phyloP scores from a whole-genome alignment of 1,284 basidiomycete genomes.

The Fomitopsis betulina region DNA sequence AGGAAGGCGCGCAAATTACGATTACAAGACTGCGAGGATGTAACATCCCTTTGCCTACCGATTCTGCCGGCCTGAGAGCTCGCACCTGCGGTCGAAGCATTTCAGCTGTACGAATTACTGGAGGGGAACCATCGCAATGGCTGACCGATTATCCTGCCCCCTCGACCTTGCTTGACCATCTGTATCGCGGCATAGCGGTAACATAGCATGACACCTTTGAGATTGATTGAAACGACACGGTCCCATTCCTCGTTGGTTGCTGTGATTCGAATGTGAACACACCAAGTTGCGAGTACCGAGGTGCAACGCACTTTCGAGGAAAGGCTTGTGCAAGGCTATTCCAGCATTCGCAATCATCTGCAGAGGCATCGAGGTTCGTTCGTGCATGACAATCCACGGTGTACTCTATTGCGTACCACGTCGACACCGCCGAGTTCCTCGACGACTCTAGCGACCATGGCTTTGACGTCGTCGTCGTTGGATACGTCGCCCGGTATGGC shows the following conservation, averaged over 20 bases:
- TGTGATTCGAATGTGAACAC: neutral
- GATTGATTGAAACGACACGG: conserved; percentile 25
- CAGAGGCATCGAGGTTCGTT: neutral
- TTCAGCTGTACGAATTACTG: neutral
- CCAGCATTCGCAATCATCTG: conserved; percentile 33
- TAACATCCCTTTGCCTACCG: neutral
- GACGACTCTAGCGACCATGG: conserved; percentile 6
- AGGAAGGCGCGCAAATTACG: too few relatives aligned
- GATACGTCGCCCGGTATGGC: conserved; percentile 11
- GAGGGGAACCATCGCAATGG: neutral
- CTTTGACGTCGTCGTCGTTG: conserved; percentile 7
- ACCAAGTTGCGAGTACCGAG: neutral
- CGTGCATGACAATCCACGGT: neutral
- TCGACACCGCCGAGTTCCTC: conserved; percentile 8
- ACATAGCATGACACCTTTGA: conserved; percentile 29
- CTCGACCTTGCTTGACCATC: conserved; percentile 31
- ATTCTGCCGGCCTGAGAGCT: conserved; percentile 7
- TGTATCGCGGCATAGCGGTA: conserved; percentile 32
- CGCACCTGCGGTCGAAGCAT: neutral
- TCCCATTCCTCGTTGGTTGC: conserved; percentile 23
- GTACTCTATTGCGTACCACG: conserved; percentile 5
- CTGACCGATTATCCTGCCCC: conserved; percentile 31
- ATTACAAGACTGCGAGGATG: neutral
- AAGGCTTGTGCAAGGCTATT: conserved; percentile 16
- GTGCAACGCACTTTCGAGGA: conserved; percentile 18